These are phyloP conservation scores for Ceratocystis diversiconidia DNA, from an alignment of 2,329 filamentous ascomycete species.

Conservation along the genomic window DNA sequence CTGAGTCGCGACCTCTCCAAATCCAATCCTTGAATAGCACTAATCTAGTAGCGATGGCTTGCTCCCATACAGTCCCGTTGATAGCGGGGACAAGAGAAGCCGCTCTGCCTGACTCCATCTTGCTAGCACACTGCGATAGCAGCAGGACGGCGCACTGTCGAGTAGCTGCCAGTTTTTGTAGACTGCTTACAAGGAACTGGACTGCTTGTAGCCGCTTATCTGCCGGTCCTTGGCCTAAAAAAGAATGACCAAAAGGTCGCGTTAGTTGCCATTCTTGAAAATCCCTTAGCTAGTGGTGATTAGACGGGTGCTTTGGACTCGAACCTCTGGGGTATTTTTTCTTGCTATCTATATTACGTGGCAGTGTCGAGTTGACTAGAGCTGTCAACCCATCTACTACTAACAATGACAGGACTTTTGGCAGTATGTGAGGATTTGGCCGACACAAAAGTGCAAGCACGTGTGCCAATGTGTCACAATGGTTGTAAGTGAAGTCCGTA, in stretches of 20 bases:
- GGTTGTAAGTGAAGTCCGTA: slow-evolving; percentile 34
- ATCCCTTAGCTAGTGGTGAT: neutral
- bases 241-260: neutral
- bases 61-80: slow-evolving; percentile 66
- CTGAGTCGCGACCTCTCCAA: slow-evolving; percentile 26
- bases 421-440: slow-evolving; percentile 49
- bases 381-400: slow-evolving; percentile 67
- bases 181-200: slow-evolving; percentile 50
- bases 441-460: slow-evolving; percentile 60
- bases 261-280: neutral
- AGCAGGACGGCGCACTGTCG: slow-evolving; percentile 60
- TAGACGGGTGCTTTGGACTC: neutral
- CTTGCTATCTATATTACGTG: slow-evolving; percentile 37
- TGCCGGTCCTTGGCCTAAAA: slow-evolving; percentile 20
- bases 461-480: slow-evolving; percentile 50
- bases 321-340: slow-evolving; percentile 30
- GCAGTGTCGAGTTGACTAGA: slow-evolving; percentile 63
- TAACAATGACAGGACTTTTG: slow-evolving; percentile 49
- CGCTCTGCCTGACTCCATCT: slow-evolving; percentile 50
- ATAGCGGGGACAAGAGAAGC: slow-evolving; percentile 64
- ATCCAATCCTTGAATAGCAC: slow-evolving; percentile 69
- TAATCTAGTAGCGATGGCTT: slow-evolving; percentile 56
- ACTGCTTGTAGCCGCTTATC: slow-evolving; percentile 38
- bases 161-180: slow-evolving; percentile 62
- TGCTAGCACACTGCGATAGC: slow-evolving; percentile 70